Percentiles rank a stretch among this genome's conserved stretches.
phyloP scores from a whole-genome alignment of 2,329 filamentous ascomycete species.

The Nannizzia gypsea region DNA sequence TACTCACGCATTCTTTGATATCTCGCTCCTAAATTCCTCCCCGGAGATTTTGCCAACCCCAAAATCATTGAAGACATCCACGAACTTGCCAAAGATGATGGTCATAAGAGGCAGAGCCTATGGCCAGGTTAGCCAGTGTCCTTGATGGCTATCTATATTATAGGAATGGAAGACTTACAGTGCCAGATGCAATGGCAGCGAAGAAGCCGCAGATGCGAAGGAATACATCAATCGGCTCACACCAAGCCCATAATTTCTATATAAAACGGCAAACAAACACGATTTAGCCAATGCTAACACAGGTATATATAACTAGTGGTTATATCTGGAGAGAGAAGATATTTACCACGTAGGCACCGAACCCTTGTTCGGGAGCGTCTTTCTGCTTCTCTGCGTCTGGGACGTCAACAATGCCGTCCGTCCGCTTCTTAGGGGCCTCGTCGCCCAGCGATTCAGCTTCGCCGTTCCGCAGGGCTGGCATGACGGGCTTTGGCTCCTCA shows the following conservation, averaged over 20 bases:
- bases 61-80: slow-evolving; percentile 37
- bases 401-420: slow-evolving; percentile 8
- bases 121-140: background rate
- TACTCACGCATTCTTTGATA: slow-evolving; percentile 27
- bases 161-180: slow-evolving; percentile 2
- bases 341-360: slow-evolving; percentile 12
- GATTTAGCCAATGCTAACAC: background rate
- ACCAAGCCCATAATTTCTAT: slow-evolving; percentile 13
- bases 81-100: slow-evolving; percentile 42
- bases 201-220: slow-evolving; percentile 9
- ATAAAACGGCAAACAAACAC: background rate
- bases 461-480: background rate
- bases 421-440: background rate
- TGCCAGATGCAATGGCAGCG: slow-evolving; percentile 11
- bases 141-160: background rate
- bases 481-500: background rate
- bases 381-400: slow-evolving; percentile 6
- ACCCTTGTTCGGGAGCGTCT: slow-evolving; percentile 8
- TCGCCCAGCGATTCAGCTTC: background rate
- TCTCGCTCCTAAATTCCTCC: slow-evolving; percentile 28
- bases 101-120: slow-evolving; percentile 35
- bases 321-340: background rate
- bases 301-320: background rate
- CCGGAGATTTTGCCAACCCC: slow-evolving; percentile 23
- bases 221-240: slow-evolving; percentile 10